phyloP scores from a whole-genome alignment of 2,329 filamentous ascomycete species.

The Ophiobolus disseminans region DNA sequence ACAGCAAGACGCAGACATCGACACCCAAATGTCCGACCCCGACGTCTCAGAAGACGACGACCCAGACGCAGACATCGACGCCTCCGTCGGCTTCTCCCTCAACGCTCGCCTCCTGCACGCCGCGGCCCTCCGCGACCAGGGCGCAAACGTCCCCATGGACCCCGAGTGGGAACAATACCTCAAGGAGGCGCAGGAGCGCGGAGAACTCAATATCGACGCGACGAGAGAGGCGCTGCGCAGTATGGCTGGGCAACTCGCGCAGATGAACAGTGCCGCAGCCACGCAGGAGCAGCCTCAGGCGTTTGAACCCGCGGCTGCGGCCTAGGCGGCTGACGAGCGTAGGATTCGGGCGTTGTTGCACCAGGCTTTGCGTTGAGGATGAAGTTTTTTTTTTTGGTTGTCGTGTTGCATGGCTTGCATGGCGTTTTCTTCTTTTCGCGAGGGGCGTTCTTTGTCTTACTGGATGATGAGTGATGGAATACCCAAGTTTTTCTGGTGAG shows the following conservation, averaged over 20 bases:
- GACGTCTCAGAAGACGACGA: constrained; percentile 52
- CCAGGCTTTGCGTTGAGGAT: too few relatives aligned
- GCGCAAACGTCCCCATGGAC: constrained; percentile 66
- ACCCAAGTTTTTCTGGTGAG: too few relatives aligned
- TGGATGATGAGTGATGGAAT: too few relatives aligned
- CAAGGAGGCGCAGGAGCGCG: constrained; percentile 72
- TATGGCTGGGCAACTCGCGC: constrained; percentile 40
- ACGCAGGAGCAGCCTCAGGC: constrained; percentile 5
- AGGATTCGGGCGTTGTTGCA: too few relatives aligned
- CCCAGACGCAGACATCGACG: constrained; percentile 22
- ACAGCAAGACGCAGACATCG: constrained; percentile 28
- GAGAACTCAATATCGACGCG: constrained; percentile 50
- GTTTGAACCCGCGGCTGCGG: constrained; percentile 16
- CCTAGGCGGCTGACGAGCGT: constrained; percentile 7
- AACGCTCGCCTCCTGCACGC: constrained; percentile 71
- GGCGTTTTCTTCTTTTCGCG: too few relatives aligned
- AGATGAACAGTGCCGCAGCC: constrained; percentile 16
- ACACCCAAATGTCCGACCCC: constrained; percentile 52
- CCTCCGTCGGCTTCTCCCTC: constrained; percentile 65
- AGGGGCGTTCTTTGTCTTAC: too few relatives aligned
- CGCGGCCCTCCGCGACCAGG: constrained; percentile 68
- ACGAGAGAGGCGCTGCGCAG: constrained; percentile 39
- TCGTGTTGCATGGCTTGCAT: not conserved
- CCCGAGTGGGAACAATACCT: constrained; percentile 79
- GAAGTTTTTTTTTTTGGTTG: constrained; percentile 4